phyloP scores from a whole-genome alignment of 2,329 filamentous ascomycete species.

The Penicillium sp. region DNA sequence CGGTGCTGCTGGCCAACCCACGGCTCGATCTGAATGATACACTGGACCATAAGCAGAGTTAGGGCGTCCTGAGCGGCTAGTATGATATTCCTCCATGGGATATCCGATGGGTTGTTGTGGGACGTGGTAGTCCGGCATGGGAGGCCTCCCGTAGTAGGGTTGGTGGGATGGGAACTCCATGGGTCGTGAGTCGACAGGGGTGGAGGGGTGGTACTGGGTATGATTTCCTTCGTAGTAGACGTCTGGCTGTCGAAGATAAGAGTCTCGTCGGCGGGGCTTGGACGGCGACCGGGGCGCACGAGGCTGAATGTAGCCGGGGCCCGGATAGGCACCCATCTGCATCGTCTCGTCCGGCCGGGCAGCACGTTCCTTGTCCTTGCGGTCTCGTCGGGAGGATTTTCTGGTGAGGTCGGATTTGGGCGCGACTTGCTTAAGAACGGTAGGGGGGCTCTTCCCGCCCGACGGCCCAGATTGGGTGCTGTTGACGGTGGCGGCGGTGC shows the following conservation, averaged over 20 bases:
- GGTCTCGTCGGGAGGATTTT: conserved; percentile 35
- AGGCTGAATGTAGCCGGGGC: conserved; percentile 27
- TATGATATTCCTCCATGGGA: conserved; percentile 30
- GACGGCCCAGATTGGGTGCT: conserved; percentile 53
- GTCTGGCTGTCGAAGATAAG: conserved; percentile 28
- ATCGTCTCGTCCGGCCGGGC: conserved; percentile 23
- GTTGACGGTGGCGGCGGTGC: conserved; percentile 55
- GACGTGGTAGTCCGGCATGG: conserved; percentile 29
- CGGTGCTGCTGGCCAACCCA: conserved; percentile 32
- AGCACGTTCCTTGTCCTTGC: conserved; percentile 30
- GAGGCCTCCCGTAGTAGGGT: conserved; percentile 27
- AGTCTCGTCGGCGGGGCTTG: conserved; percentile 36
- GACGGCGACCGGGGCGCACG: conserved; percentile 35
- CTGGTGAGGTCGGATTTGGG: conserved; percentile 31
- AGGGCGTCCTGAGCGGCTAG: conserved; percentile 27
- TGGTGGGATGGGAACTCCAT: conserved; percentile 33
- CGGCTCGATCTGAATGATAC: conserved; percentile 36
- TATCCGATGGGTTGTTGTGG: conserved; percentile 11
- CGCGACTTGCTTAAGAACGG: conserved; percentile 40
- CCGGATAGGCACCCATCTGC: conserved; percentile 35
- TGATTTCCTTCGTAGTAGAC: conserved; percentile 37
- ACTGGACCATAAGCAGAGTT: conserved; percentile 38
- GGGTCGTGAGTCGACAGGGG: conserved; percentile 31
- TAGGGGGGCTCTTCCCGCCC: conserved; percentile 39
- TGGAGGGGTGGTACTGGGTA: conserved; percentile 31